Evolutionary conservation across 2,329 filamentous ascomycete species (phyloP).

Genomic region (Septoria petroselini): DNA sequence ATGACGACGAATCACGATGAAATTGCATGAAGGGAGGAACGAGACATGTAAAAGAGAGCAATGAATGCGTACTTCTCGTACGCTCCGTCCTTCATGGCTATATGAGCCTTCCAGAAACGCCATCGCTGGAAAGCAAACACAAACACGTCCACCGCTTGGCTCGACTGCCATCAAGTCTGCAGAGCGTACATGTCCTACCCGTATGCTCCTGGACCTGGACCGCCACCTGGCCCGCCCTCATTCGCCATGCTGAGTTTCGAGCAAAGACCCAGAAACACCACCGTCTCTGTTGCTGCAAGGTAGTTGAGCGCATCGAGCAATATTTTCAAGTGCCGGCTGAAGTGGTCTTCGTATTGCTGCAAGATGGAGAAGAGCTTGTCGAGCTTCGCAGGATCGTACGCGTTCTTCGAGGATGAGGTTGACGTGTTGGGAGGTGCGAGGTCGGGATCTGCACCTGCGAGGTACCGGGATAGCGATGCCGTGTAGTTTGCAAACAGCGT

Average conservation of each 20-base stretch:
- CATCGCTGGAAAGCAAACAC: constrained; percentile 3
- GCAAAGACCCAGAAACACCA: constrained; percentile 84
- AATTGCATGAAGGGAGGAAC: neutral
- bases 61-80: no score
- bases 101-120: neutral
- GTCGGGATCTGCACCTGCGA: constrained; percentile 80
- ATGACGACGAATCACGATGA: neutral
- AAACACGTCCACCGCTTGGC: neutral
- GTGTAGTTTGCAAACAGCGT: constrained; percentile 91
- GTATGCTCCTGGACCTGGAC: constrained; percentile 26
- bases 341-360: constrained; percentile 88
- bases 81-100: neutral
- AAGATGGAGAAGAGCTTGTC: constrained; percentile 82
- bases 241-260: constrained; percentile 77
- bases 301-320: constrained; percentile 93
- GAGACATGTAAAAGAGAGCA: no score
- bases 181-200: constrained; percentile 11
- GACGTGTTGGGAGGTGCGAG: constrained; percentile 52
- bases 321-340: constrained; percentile 87
- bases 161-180: neutral
- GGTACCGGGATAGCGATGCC: constrained; percentile 76
- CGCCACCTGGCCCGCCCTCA: constrained; percentile 53
- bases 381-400: constrained; percentile 56
- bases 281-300: constrained; percentile 94
- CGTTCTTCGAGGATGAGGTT: constrained; percentile 33